Evolutionary conservation across 345 rosid species (phyloP).

Genomic region (Gynandropsis gynandra): DNA sequence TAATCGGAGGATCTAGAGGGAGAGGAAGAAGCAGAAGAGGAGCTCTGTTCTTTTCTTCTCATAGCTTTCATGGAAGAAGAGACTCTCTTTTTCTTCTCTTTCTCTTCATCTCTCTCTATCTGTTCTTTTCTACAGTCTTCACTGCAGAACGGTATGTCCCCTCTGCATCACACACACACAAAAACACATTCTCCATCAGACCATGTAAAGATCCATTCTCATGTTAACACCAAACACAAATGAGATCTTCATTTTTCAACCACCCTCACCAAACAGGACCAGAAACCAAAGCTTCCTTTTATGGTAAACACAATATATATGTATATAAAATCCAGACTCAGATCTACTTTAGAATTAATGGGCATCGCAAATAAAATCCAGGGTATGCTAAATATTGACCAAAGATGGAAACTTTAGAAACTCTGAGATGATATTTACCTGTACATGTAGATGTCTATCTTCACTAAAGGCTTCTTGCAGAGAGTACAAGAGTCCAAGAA

Average conservation of each 20-base stretch:
- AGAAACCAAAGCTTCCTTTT: too few species aligned
- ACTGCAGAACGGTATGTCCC: slow-evolving; percentile 81
- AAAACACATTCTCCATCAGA: slow-evolving; percentile 34
- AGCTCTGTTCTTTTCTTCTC: slow-evolving; percentile 35
- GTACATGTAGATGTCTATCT: slow-evolving; percentile 81
- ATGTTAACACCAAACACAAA: not conserved
- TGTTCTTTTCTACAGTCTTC: slow-evolving; percentile 85
- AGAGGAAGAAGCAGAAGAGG: slow-evolving; percentile 25
- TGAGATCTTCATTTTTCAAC: too few species aligned
- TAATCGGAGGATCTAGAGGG: slow-evolving; percentile 27
- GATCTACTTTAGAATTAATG: too few species aligned
- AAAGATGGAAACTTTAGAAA: too few species aligned
- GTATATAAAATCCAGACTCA: too few species aligned
- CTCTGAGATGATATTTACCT: slow-evolving; percentile 37
- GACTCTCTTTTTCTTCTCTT: slow-evolving; percentile 49
- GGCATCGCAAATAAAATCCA: too few species aligned
- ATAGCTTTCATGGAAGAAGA: slow-evolving; percentile 55
- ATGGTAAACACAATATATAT: too few species aligned
- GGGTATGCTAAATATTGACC: too few species aligned
- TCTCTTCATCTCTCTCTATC: slow-evolving; percentile 66
- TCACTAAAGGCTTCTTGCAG: slow-evolving; percentile 59
- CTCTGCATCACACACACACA: slow-evolving; percentile 44
- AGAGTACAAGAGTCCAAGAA: slow-evolving; percentile 64
- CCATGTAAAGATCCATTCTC: slow-evolving; percentile 25
- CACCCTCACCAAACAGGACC: too few species aligned